Base-by-base conservation (phyloP, 2,329 filamentous ascomycete genomes). In the Ophiostoma tasmaniense region DNA sequence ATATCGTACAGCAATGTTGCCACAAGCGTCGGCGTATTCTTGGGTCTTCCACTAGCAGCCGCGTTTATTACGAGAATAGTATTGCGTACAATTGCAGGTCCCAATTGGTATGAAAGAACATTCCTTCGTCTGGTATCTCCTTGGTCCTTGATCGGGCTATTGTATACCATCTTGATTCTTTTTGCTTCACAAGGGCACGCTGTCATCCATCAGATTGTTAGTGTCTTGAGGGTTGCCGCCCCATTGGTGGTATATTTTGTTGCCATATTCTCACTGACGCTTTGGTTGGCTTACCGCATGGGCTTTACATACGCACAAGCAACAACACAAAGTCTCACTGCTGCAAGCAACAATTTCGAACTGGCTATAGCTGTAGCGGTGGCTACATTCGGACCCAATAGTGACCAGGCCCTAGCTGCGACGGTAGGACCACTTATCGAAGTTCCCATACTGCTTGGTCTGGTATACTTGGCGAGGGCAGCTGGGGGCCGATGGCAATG, bases 281-380 rank as follows among this genome's bases (percentile, higher is more conserved):
- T 95, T 0, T 81, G 80, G 61, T 79, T 88, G 1, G 84, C 87
- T 2, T 81, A 83, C 66, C 83, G 81, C n/a, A 78, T 89, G n/a
- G 90, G 91, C 0, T 93, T 93, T 70, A 87, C 86, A 0, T 96
- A 96, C 76, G 83, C 83, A 45, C 76, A 93, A 0, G 84, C 85
- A 1, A 83, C 85, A 13, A 94, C 92, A 1, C 92, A 96, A 78
- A 93, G 90, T 75, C 95, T 96, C 74, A 96, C 91, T 0, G 93
- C 92, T 0, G 90, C 91, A 0, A 96, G 92, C 76, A 97, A 97
- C 76, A 96, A 97, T 76, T 97, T 97, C 75, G 93, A 97, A 80
- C 80, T 97, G 30, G 92, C 93, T 0, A 96, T 97, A 78, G 92
- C 92, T 0, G 92, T 97, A 0, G 91, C 91, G 0, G 88, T 96